Percentiles rank a stretch among this genome's conserved stretches.
Evolutionary conservation across 805 yeast genomes (phyloP).

Genomic region (Blastobotrys peoriensis): DNA sequence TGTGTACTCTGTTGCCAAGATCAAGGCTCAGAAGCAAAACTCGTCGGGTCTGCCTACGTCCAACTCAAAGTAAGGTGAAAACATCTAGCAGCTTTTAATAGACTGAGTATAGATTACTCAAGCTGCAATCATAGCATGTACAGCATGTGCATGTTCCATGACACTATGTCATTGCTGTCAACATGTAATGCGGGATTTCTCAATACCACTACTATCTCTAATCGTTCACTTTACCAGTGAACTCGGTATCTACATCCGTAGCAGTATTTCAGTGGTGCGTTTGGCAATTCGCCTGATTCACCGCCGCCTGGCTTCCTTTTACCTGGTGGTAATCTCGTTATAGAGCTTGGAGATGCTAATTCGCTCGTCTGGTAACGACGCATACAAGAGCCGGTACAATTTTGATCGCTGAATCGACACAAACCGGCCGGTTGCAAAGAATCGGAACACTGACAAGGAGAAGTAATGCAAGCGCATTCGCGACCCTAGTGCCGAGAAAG

Average conservation of each 20-base stretch:
- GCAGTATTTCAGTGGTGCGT: too few relatives aligned
- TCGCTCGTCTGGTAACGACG: conserved; percentile 43
- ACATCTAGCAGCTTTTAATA: too few relatives aligned
- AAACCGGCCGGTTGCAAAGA: conserved; percentile 43
- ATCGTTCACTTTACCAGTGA: too few relatives aligned
- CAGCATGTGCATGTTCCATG: too few relatives aligned
- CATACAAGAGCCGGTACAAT: conserved; percentile 46
- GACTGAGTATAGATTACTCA: too few relatives aligned
- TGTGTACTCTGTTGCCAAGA: conserved; percentile 92
- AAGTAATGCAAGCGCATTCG: conserved; percentile 39
- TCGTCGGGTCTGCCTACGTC: conserved; percentile 22
- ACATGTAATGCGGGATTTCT: too few relatives aligned
- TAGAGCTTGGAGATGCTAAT: conserved; percentile 18
- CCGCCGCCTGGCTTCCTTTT: too few relatives aligned
- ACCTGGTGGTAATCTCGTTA: conserved; percentile 10
- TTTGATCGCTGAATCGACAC: conserved; percentile 42
- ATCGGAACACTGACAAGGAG: conserved; percentile 36
- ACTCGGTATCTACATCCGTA: too few relatives aligned
- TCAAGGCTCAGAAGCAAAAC: conserved; percentile 61
- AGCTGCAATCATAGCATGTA: too few relatives aligned
- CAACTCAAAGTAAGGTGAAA: conserved; percentile 4
- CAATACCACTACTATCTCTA: too few relatives aligned
- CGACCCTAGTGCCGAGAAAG: conserved; percentile 38
- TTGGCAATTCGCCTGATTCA: too few relatives aligned
- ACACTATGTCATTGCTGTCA: too few relatives aligned